These are phyloP conservation scores for Picochlorum sp. DNA, from an alignment of 139 green algal species.

Conservation along the genomic window DNA sequence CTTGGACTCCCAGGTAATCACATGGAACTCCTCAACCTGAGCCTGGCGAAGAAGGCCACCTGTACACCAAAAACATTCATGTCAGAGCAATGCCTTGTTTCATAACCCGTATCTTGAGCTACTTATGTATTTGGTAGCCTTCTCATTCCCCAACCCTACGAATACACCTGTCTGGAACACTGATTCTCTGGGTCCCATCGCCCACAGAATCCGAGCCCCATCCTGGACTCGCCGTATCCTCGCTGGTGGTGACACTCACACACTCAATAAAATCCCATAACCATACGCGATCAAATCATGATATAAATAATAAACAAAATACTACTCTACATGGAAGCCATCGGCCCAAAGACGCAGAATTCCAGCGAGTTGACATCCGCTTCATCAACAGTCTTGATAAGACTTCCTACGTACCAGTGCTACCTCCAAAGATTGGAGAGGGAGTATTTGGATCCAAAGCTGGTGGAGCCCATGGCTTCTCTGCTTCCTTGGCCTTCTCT, in stretches of 20 bases:
- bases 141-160: no score
- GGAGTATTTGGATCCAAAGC: conserved; percentile 85
- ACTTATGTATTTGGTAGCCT: no score
- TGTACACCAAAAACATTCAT: conserved; percentile 5
- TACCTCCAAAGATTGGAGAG: conserved; percentile 95
- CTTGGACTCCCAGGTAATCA: conserved; percentile 90
- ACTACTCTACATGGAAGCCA: background rate
- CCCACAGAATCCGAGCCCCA: no score
- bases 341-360: background rate
- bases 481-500: conserved; percentile 25
- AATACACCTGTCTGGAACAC: no score
- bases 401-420: conserved; percentile 53
- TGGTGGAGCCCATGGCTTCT: conserved; percentile 65
- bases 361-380: no score
- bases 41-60: conserved; percentile 92
- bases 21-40: conserved; percentile 94
- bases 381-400: no score
- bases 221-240: no score
- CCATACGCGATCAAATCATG: background rate
- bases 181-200: no score
- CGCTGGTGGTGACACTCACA: no score
- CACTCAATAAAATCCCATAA: no score
- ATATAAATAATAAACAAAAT: background rate
- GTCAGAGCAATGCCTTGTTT: no score
- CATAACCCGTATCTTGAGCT: no score